Base-by-base conservation (phyloP, 108 stramenopile species). In the Skeletonema grethae region DNA sequence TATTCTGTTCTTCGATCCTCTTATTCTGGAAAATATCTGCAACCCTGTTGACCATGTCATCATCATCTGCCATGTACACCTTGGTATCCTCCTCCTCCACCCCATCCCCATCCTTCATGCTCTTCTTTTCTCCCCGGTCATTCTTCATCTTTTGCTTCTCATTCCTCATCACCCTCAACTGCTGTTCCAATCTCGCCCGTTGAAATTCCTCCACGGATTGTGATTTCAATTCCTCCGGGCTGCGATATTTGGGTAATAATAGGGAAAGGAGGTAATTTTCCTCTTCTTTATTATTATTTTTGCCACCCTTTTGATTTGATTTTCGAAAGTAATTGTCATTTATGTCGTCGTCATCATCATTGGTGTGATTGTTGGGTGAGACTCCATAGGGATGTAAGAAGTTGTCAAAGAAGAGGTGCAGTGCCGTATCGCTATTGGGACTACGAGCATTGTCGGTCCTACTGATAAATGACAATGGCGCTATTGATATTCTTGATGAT, bases 361-460 rank as follows among this genome's bases (percentile, higher is more conserved):
- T 31, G 32, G 57, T 32, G 15, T 57, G 41, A 61, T 64, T 61
- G 59, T 43, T 46, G 9, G 66, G 53, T 16, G 61, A 31, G 30
- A 77, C 50, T 38, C 77, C 77, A 34, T 77, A 77, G 65, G 77
- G 77, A 7, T 69, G 63, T 25, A 70, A 1, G 34, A 77, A 77
- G 29, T 63, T 66, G 18, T 77, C 77, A 58, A 76, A 76, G 50
- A 69, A 63, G 58, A 48, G 38, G 41, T 43, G 13, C 4, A 43
- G 15, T 15, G 15, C 41, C 2, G 36, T 38, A 38, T 38, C 9
- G 10, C 1, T 11, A 11, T 38, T 38, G 10, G 36, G 36, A 11
- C 10, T 11, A 11, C 10, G 8, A 11, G 9, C 10, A 38, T 11
- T 38, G 10, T 1, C 9, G 10, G 36, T 2, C 36, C 10, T 10